Evolutionary conservation across 495 filamentous ascomycete genomes (phyloP), one percentile per base, ranked within the genome.

Genomic region (Talaromyces ruber): DNA sequence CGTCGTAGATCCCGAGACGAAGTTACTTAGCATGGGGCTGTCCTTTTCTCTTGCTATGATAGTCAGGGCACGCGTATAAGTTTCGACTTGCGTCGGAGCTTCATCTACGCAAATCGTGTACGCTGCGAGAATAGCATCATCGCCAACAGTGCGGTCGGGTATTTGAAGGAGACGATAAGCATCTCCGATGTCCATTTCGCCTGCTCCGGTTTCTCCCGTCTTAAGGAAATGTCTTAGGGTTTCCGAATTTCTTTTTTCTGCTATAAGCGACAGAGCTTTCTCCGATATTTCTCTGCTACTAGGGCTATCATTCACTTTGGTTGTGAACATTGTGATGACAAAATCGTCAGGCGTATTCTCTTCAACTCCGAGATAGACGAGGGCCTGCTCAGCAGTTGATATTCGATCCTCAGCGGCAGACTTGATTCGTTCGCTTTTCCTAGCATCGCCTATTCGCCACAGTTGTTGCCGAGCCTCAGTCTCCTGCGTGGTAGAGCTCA

Each of bases 381-480:
- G 70, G 4, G 86, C 86, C 67, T 88, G 84, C 58, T 85, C 80
- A 57, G 82, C 83, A 16, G 76, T 87, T 32, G 81, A 74, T n/a
- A 88, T 77, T 28, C 82, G 77, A 59, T 86, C 79, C 65, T 83
- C 79, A 6, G 85, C 80, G 3, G 79, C 79, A 45, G 78, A 72
- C 65, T 80, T 78, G 43, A 88, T 82, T 25, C 70, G 74, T 32
- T 81, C 68, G 65, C 82, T 89, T 21, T 66, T 64, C 26, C 80
- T 77, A 39, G 71, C 73, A 45, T 77, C 64, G 3, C 82, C 86
- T 62, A 89, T 85, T 57, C 81, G 78, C 68, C 80, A 79, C 26
- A 89, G 71, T 26, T 78, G 76, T 45, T 74, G 67, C 32, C 84
- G 79, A 30, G 79, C 69, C 66, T 86, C 79, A 6, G 71, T 68